These are phyloP conservation scores for Pseudogymnoascus sp. DNA, from an alignment of 2,329 filamentous ascomycete species.

Conservation along the genomic window DNA sequence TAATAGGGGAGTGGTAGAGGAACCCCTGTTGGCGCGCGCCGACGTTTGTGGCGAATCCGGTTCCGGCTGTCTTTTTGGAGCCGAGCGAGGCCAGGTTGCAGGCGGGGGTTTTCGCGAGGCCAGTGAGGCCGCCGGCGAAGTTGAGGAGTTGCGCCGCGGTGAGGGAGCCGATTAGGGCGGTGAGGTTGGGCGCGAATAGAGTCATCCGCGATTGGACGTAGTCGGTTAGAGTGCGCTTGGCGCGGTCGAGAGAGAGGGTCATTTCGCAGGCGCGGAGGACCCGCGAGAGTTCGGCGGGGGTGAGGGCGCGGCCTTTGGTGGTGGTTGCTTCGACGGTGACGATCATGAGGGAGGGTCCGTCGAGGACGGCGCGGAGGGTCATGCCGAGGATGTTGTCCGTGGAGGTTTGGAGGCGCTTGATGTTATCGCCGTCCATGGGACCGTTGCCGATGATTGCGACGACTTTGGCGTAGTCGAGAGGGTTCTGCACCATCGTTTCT, in stretches of 20 bases:
- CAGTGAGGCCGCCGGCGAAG: conserved; percentile 78
- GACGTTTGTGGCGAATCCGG: conserved; percentile 86
- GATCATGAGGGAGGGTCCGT: conserved; percentile 88
- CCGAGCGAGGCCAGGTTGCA: conserved; percentile 90
- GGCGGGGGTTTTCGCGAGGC: conserved; percentile 82
- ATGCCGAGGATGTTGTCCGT: conserved; percentile 70
- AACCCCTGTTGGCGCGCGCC: conserved; percentile 87
- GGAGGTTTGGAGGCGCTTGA: conserved; percentile 69
- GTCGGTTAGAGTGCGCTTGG: conserved; percentile 78
- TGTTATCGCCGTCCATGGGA: conserved; percentile 70
- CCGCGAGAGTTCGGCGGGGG: conserved; percentile 62
- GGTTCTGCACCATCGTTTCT: conserved; percentile 80
- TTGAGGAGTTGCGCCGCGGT: conserved; percentile 97
- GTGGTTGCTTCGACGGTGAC: conserved; percentile 92
- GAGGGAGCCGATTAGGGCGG: conserved; percentile 79
- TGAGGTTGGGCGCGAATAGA: conserved; percentile 89
- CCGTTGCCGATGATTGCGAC: conserved; percentile 90
- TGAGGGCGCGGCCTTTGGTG: conserved; percentile 72
- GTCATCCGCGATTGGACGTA: conserved; percentile 98
- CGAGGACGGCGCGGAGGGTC: conserved; percentile 71
- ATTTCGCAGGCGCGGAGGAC: conserved; percentile 77
- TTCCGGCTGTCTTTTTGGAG: conserved; percentile 71
- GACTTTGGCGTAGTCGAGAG: conserved; percentile 90
- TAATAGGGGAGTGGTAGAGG: conserved; percentile 84
- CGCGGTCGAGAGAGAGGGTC: conserved; percentile 77